These are phyloP conservation scores for Trichophyton benhamiae DNA, from an alignment of 2,329 filamentous ascomycete genomes.

Conservation along the genomic window DNA sequence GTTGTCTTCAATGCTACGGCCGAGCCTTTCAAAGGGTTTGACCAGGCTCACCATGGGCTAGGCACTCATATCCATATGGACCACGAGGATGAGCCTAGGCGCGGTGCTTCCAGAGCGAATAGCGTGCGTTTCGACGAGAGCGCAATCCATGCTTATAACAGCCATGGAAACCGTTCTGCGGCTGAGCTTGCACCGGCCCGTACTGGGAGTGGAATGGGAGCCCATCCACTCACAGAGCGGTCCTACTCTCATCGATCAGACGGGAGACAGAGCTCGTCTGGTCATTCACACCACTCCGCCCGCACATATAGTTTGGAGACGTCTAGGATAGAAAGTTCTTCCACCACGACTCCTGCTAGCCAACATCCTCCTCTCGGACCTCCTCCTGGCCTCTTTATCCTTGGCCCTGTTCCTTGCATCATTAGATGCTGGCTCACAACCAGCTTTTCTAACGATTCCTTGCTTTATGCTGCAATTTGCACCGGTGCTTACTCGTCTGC, in stretches of 20 bases:
- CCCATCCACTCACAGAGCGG: slow-evolving; percentile 73
- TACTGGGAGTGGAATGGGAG: slow-evolving; percentile 66
- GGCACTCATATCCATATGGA: slow-evolving; percentile 75
- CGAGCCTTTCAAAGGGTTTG: slow-evolving; percentile 80
- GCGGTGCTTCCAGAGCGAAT: slow-evolving; percentile 82
- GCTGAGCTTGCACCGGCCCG: slow-evolving; percentile 68
- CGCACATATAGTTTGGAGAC: slow-evolving; percentile 74
- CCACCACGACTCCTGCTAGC: slow-evolving; percentile 58
- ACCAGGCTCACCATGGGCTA: slow-evolving; percentile 67
- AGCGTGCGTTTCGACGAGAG: slow-evolving; percentile 97
- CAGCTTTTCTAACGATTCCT: slow-evolving; percentile 75
- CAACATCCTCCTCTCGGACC: slow-evolving; percentile 44
- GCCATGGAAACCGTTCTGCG: slow-evolving; percentile 68
- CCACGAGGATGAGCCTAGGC: slow-evolving; percentile 70
- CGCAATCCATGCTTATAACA: slow-evolving; percentile 81
- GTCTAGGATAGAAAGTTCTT: slow-evolving; percentile 49
- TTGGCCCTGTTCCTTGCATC: slow-evolving; percentile 84
- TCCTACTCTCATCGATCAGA: slow-evolving; percentile 92
- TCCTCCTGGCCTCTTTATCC: slow-evolving; percentile 69
- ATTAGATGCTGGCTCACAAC: slow-evolving; percentile 90
- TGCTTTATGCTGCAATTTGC: slow-evolving; percentile 85
- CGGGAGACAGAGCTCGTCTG: slow-evolving; percentile 85
- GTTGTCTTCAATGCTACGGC: slow-evolving; percentile 65
- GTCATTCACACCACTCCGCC: slow-evolving; percentile 62
- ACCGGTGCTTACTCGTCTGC: slow-evolving; percentile 81